Conservation (phyloP, 2,329 filamentous ascomycete genomes). For the Alternaria infectoria region DNA sequence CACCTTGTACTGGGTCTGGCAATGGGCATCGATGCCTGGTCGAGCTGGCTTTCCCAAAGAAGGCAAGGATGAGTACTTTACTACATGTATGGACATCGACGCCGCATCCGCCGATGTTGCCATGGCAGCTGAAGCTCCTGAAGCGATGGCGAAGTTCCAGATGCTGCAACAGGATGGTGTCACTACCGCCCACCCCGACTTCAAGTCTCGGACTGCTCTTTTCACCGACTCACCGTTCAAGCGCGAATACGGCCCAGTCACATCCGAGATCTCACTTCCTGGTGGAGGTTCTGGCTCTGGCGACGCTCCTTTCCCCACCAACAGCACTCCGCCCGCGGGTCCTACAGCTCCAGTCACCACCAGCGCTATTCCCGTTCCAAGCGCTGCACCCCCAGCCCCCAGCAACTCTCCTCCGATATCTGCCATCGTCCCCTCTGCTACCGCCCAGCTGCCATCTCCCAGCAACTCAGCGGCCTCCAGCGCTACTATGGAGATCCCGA, state of each 20-base stretch:
- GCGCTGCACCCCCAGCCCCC: not conserved
- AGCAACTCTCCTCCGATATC: not conserved
- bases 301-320: not conserved
- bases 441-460: not conserved
- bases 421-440: not conserved
- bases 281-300: slow-evolving; percentile 4
- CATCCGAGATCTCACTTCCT: slow-evolving; percentile 18
- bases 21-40: no score
- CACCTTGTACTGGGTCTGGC: no score
- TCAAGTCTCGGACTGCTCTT: slow-evolving; percentile 44
- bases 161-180: no score
- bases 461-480: not conserved
- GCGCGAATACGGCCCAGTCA: no score
- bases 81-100: slow-evolving; percentile 63
- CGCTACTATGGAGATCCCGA: slow-evolving; percentile 17
- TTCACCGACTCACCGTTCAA: no score
- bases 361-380: not conserved
- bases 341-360: not conserved
- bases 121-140: no score
- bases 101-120: slow-evolving; percentile 45
- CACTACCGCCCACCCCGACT: no score
- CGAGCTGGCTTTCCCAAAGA: no score
- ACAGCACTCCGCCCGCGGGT: not conserved
- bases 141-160: no score
- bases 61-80: no score